Base-by-base conservation (phyloP, 306 rosid genomes). In the Rosa multiflora region DNA sequence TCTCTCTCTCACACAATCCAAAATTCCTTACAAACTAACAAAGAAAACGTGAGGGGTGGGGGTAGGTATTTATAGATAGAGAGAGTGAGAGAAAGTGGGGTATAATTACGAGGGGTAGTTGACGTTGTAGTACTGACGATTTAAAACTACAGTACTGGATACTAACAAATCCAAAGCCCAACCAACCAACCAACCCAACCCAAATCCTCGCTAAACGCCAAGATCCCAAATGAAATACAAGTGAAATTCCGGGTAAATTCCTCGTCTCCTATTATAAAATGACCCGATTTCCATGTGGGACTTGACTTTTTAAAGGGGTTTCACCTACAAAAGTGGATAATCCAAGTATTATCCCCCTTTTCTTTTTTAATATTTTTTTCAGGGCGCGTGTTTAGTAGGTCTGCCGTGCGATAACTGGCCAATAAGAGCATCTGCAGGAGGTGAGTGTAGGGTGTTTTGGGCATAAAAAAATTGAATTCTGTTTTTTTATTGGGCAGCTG, bases 61-160 rank as follows among this genome's bases (percentile, higher is more conserved):
- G 70, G 72, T 72, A 21, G 84, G 78, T 78, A 89, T 85, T 87
- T 89, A 89, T 86, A 90, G 89, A 84, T 21, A 69, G 46, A 23
- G 6, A 5, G 9, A 17, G 78, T 3, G 64, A 55, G 68, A 3
- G 48, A 40, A 6, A 21, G 78, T 43, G 77, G 47, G 67, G 32
- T 43, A 13, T 52, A 75, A 75, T 76, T 80, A 87, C 88, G 43
- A 6, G 61, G 37, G 76, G 56, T 52, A 55, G 58, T 49, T 66
- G 72, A 15, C 52, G 70, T 74, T 74, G 69, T 56, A 63, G 29
- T 74, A 32, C 3, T 32, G 37, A 32, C 37, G 37, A 32, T 32
- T 32, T 32, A 32, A 32, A 1, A 26, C 40, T 35, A 35, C 23
- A 15, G 47, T 37, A 17, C 11, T 51, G 73, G 39, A 18, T 51